A percentile compares a stretch with the other conserved stretches of the same genome.
Conservation (phyloP, 225 moss, liverwort and hornwort genomes). For the Asterella californica region DNA sequence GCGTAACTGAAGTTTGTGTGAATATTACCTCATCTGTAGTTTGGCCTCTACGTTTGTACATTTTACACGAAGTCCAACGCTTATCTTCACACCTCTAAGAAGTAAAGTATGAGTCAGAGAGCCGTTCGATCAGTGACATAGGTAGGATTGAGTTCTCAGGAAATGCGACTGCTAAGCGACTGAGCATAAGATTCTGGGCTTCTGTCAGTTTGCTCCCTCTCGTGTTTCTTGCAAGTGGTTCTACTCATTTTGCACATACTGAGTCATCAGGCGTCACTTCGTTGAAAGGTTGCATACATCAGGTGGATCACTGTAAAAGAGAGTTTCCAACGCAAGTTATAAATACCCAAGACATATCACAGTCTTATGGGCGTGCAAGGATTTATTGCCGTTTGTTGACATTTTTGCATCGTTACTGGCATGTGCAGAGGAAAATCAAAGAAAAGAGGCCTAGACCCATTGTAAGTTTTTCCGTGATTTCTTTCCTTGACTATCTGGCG, state of each 20-base stretch:
- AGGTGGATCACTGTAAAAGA: background rate
- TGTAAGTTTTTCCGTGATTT: slow-evolving; percentile 48
- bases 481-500: background rate
- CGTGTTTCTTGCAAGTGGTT: too few species aligned
- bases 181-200: too few species aligned
- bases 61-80: background rate
- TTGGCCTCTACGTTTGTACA: background rate
- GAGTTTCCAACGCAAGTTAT: background rate
- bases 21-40: background rate
- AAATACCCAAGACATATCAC: background rate
- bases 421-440: slow-evolving; percentile 71
- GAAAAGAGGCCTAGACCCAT: slow-evolving; percentile 81
- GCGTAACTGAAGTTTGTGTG: background rate
- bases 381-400: background rate
- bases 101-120: background rate
- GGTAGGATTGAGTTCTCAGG: too few species aligned
- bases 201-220: too few species aligned
- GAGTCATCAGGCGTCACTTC: too few species aligned
- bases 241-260: too few species aligned
- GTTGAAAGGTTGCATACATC: background rate
- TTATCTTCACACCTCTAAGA: background rate
- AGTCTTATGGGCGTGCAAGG: too few species aligned
- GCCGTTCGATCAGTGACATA: background rate
- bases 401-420: slow-evolving; percentile 8
- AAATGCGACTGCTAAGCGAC: too few species aligned